phyloP scores from a whole-genome alignment of 202 grass and related monocot species.

The Schoenoplectus triqueter region DNA sequence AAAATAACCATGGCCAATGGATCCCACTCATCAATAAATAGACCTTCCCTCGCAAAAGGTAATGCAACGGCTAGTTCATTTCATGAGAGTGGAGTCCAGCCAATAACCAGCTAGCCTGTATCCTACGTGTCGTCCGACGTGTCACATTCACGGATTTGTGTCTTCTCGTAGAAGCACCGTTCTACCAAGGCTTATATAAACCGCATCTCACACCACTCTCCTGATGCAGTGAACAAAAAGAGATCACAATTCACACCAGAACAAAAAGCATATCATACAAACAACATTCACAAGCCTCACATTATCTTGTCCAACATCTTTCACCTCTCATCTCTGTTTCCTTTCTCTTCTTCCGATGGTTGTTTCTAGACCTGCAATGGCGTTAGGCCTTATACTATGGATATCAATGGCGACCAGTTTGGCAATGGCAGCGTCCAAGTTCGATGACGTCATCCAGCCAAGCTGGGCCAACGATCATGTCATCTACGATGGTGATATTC shows the following conservation, averaged over 20 bases:
- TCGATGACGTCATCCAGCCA: constrained; percentile 85
- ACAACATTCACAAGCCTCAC: constrained; percentile 33
- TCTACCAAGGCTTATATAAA: constrained; percentile 30
- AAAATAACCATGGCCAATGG: no score
- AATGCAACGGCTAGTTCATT: constrained; percentile 39
- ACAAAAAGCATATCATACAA: constrained; percentile 20
- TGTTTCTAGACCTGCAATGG: not conserved
- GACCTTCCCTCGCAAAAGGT: constrained; percentile 3
- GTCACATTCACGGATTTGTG: constrained; percentile 20
- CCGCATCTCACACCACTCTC: not conserved
- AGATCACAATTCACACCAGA: not conserved
- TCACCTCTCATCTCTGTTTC: not conserved
- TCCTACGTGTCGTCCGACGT: constrained; percentile 39
- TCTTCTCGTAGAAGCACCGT: constrained; percentile 24
- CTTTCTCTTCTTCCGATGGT: constrained; percentile 17
- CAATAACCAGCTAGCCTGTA: constrained; percentile 25
- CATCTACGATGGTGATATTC: constrained; percentile 81
- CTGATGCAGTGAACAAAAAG: not conserved
- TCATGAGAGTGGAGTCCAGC: constrained; percentile 20
- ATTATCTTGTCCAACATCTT: not conserved
- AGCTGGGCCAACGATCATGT: constrained; percentile 96
- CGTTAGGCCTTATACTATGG: not conserved
- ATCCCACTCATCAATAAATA: not conserved
- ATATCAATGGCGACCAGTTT: not conserved
- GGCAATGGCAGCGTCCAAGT: constrained; percentile 41